phyloP scores from a whole-genome alignment of 208 protist species.

The Crithidia bombi region DNA sequence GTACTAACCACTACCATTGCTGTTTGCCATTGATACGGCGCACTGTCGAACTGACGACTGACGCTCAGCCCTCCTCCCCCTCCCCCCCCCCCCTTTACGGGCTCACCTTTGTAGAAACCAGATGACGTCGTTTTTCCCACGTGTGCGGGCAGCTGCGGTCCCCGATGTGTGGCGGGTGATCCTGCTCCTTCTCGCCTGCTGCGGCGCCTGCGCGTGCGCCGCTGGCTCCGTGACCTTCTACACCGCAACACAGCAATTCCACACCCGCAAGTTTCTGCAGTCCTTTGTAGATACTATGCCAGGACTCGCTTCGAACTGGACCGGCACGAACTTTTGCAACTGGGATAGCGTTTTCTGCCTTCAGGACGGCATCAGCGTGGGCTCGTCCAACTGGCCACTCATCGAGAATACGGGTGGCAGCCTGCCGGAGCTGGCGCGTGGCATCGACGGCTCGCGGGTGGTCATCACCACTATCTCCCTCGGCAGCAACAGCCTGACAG shows the following conservation, averaged over 20 bases:
- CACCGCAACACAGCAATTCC: conserved; percentile 12
- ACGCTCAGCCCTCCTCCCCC: too few relatives aligned
- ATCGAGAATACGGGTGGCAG: background rate
- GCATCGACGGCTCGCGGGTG: conserved; percentile 3
- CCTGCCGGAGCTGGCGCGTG: conserved; percentile 13
- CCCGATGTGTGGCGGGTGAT: background rate
- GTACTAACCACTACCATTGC: too few relatives aligned
- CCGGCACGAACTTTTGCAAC: conserved; percentile 16
- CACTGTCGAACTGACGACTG: too few relatives aligned
- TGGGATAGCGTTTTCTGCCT: conserved; percentile 11
- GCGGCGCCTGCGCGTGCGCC: background rate
- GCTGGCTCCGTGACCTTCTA: background rate
- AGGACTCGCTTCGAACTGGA: background rate
- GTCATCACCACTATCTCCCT: conserved; percentile 3
- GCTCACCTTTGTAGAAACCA: too few relatives aligned
- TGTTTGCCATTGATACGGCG: too few relatives aligned
- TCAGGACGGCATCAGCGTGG: conserved; percentile 1
- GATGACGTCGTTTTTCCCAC: background rate
- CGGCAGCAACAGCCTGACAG: conserved; percentile 9
- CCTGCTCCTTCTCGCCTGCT: background rate
- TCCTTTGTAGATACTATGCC: conserved; percentile 15
- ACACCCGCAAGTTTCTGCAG: conserved; percentile 13
- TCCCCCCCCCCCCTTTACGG: too few relatives aligned
- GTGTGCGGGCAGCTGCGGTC: background rate
- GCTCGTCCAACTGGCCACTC: background rate